phyloP scores from a whole-genome alignment of 495 filamentous ascomycete species.

The Xylaria scruposa region DNA sequence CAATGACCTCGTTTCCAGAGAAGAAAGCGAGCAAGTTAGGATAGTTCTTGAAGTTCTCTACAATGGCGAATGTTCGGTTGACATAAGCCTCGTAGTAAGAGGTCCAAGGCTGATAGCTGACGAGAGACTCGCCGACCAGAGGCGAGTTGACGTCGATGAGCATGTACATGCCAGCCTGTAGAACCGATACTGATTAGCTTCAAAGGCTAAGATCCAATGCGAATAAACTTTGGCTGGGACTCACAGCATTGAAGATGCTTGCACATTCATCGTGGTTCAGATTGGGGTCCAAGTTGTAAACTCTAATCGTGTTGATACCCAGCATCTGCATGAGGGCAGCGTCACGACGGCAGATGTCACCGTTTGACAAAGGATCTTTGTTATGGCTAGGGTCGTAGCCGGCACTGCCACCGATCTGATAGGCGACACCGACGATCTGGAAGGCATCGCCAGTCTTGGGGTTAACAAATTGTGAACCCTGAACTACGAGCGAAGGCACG shows the following conservation, averaged over 20 bases:
- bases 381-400: conserved; percentile 69
- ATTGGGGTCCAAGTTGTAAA: conserved; percentile 88
- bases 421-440: conserved; percentile 90
- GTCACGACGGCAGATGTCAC: conserved; percentile 80
- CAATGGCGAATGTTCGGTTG: conserved; percentile 83
- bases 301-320: conserved; percentile 85
- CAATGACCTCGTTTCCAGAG: conserved; percentile 92
- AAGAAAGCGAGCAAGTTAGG: conserved; percentile 94
- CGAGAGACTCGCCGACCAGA: conserved; percentile 74
- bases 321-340: conserved; percentile 90
- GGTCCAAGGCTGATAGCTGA: conserved; percentile 69
- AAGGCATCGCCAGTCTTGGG: conserved; percentile 77
- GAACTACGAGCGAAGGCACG: conserved; percentile 73
- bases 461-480: conserved; percentile 85
- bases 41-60: conserved; percentile 93
- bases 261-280: conserved; percentile 89
- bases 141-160: conserved; percentile 91
- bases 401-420: conserved; percentile 89
- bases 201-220: neutral
- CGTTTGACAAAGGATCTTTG: conserved; percentile 78
- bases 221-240: conserved; percentile 44
- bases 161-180: conserved; percentile 62
- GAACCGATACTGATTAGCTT: conserved; percentile 6
- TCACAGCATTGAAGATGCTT: conserved; percentile 87
- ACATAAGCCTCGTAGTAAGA: conserved; percentile 81